These are phyloP conservation scores for Penicillium maclennaniae DNA, from an alignment of 495 filamentous ascomycete genomes.

Conservation along the genomic window DNA sequence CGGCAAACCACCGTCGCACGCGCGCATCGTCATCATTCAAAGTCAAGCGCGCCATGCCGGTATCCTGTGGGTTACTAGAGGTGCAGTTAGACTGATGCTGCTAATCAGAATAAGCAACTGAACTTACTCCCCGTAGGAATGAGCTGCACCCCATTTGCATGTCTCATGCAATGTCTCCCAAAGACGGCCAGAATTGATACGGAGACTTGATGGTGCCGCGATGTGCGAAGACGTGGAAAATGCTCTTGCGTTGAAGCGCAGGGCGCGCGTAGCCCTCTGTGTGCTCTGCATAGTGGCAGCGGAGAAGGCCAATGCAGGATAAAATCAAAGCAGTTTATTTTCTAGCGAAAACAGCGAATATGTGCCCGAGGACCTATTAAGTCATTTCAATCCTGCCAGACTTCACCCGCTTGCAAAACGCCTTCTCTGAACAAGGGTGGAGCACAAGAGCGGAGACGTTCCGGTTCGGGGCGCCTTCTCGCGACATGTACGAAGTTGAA, in stretches of 20 bases:
- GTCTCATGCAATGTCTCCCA: constrained; percentile 35
- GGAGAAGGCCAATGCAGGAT: background rate
- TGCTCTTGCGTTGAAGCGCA: constrained; percentile 6
- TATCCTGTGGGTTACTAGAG: constrained; percentile 32
- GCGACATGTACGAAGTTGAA: constrained; percentile 18
- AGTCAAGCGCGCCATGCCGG: constrained; percentile 60
- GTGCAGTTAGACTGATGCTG: constrained; percentile 3
- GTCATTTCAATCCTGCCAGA: no score
- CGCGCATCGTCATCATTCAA: constrained; percentile 63
- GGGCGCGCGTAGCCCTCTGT: constrained; percentile 3
- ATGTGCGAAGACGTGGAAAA: constrained; percentile 18
- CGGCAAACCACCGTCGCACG: constrained; percentile 67
- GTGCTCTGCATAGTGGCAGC: constrained; percentile 8
- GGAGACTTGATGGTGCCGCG: constrained; percentile 22
- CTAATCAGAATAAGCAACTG: background rate
- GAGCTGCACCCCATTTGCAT: constrained; percentile 32
- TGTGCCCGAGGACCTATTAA: no score
- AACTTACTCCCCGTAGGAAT: constrained; percentile 33
- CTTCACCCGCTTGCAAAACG: no score
- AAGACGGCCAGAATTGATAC: constrained; percentile 29
- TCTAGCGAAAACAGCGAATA: no score
- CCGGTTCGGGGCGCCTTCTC: constrained; percentile 14
- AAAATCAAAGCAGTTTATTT: background rate
- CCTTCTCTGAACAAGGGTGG: no score
- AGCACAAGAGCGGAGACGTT: background rate